Evolutionary conservation across 1,284 basidiomycete species (phyloP), one percentile per base, ranked within the genome.

Genomic region (Malassezia sp.): DNA sequence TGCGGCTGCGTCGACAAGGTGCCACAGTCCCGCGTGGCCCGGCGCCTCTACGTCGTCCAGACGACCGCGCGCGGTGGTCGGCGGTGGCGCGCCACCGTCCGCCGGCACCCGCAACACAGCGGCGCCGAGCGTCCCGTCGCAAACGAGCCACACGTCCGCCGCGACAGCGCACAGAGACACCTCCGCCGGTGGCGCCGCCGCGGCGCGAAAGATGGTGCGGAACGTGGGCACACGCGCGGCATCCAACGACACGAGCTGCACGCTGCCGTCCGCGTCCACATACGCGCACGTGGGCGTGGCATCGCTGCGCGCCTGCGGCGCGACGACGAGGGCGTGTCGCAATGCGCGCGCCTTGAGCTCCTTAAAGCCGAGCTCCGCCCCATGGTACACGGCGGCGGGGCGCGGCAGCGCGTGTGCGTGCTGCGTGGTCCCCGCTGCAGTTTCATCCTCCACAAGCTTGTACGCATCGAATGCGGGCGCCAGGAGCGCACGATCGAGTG

Each of bases 331-430:
- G 12, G 42, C 35, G 8, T 18, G 10, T n/a, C 40, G 42, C 31
- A 31, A 22, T 3, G 42, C 24, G 7, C 41, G 48, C 5, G 42
- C 42, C 33, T 50, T 50, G 31, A 50, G 42, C 37, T 50, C 42
- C 14, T 45, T 45, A 38, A 35, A 45, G 20, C 42, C 48, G 6
- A 41, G 29, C 5, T 30, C n/a, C 1, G 38, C 39, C 11, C 21
- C 2, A 21, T 15, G 26, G 34, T 27, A 7, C 5, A 18, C 34
- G 23, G 14, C 10, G 3, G 37, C 41, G 22, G n/a, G 14, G 12
- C 23, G 10, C 10, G 47, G 36, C 1, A 49, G 32, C 5, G 22
- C 5, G 8, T 33, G 18, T 11, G 15, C 17, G 6, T 39, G 41
- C 15, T 32, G 28, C 15, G 5, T 21, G 12, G n/a, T n/a, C n/a